These are phyloP conservation scores for Yarrowia galli DNA, from an alignment of 1,139 yeast species.

Conservation along the genomic window DNA sequence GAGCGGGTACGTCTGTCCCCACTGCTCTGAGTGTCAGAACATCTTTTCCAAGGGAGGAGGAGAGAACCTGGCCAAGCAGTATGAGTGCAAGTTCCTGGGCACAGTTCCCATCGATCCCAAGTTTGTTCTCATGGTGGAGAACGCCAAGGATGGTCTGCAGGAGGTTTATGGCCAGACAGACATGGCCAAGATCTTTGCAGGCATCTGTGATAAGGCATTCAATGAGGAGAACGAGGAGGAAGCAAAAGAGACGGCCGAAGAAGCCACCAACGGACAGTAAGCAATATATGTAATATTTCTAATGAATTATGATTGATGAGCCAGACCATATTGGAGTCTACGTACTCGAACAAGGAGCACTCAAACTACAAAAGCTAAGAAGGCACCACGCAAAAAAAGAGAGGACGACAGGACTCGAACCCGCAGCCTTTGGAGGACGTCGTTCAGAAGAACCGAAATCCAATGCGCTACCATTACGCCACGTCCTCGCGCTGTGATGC, in stretches of 20 bases:
- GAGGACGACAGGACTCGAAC: constrained; percentile 35
- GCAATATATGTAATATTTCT: not conserved
- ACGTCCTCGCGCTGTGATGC: not conserved
- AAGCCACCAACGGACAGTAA: not conserved
- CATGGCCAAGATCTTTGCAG: constrained; percentile 22
- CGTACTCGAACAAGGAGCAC: too few species aligned
- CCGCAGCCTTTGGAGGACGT: constrained; percentile 35
- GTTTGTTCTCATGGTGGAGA: constrained; percentile 84
- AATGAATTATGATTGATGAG: constrained; percentile 19
- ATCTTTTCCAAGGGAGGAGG: constrained; percentile 98
- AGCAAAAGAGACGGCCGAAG: constrained; percentile 3
- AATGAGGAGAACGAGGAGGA: constrained; percentile 11
- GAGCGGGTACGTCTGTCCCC: constrained; percentile 97
- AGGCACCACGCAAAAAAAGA: not conserved
- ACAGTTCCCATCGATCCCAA: constrained; percentile 91
- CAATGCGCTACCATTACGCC: constrained; percentile 33
- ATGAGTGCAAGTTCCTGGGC: constrained; percentile 75
- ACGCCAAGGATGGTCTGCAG: constrained; percentile 36
- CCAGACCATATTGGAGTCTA: too few species aligned
- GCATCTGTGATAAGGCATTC: constrained; percentile 30
- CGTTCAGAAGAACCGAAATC: constrained; percentile 32
- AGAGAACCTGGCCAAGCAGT: constrained; percentile 64
- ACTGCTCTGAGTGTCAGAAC: constrained; percentile 84
- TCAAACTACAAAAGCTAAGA: too few species aligned
- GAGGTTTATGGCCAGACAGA: constrained; percentile 8